These are phyloP conservation scores for Talaromyces marneffei DNA, from an alignment of 2,329 filamentous ascomycete species.

Conservation along the genomic window DNA sequence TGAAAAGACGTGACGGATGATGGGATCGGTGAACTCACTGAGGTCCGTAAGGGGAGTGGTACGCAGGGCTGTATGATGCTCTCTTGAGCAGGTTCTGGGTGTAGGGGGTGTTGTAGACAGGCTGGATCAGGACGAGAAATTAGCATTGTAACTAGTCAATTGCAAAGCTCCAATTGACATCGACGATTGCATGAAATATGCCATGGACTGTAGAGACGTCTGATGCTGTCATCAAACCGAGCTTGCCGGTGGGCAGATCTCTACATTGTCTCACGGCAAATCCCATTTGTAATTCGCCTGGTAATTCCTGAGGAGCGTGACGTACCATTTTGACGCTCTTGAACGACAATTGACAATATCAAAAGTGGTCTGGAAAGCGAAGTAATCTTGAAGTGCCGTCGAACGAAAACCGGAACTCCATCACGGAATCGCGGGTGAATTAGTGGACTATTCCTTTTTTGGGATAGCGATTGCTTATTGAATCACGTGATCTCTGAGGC, in stretches of 20 bases:
- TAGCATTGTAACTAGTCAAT: not conserved
- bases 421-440: conserved; percentile 6
- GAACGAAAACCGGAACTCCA: conserved; percentile 15
- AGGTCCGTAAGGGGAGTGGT: conserved; percentile 14
- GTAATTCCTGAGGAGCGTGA: not conserved
- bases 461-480: not conserved
- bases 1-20: not conserved
- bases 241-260: not conserved
- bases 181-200: not conserved
- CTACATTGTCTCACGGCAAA: not conserved
- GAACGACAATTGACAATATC: conserved; percentile 1
- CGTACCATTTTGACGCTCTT: conserved; percentile 13
- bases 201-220: not conserved
- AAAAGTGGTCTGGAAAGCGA: not conserved
- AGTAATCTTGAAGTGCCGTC: not conserved
- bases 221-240: conserved; percentile 10
- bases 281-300: not conserved
- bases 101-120: conserved; percentile 7
- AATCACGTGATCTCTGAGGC: conserved; percentile 4
- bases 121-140: not conserved
- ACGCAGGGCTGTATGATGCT: conserved; percentile 8
- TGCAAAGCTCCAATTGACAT: not conserved
- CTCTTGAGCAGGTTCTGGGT: conserved; percentile 13
- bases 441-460: conserved; percentile 3
- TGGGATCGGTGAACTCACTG: conserved; percentile 10